Evolutionary conservation across 306 rosid genomes (phyloP).

Genomic region (Sphenostylis stenocarpa): DNA sequence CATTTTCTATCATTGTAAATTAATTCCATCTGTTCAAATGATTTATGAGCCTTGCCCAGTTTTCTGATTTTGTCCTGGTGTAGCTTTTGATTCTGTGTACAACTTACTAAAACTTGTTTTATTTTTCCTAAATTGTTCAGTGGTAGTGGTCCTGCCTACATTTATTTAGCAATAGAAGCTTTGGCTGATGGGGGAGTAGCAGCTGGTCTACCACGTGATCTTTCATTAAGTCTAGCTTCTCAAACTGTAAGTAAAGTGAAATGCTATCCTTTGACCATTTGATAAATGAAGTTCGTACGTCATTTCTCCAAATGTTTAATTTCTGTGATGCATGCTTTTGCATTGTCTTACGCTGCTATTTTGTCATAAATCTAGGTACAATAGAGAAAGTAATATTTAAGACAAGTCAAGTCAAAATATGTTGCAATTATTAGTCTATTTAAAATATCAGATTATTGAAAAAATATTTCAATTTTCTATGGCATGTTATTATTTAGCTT

Average conservation of each 20-base stretch:
- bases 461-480: background rate
- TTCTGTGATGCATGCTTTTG: background rate
- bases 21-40: slow-evolving; percentile 11
- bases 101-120: slow-evolving; percentile 14
- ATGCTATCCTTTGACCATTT: slow-evolving; percentile 15
- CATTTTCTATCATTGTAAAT: background rate
- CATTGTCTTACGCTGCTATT: background rate
- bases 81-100: background rate
- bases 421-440: background rate
- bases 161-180: slow-evolving; percentile 92
- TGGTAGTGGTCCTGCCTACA: slow-evolving; percentile 96
- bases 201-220: slow-evolving; percentile 95
- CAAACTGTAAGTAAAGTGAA: slow-evolving; percentile 77
- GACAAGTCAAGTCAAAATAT: background rate
- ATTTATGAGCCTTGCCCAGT: background rate
- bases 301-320: background rate
- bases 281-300: background rate
- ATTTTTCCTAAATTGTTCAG: slow-evolving; percentile 54
- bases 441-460: background rate
- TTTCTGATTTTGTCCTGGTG: background rate
- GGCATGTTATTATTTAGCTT: background rate
- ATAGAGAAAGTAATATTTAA: background rate
- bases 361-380: slow-evolving; percentile 11
- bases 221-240: slow-evolving; percentile 85
- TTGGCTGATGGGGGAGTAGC: slow-evolving; percentile 99